A percentile compares a stretch with the other conserved stretches of the same genome.
phyloP scores from a whole-genome alignment of 2,329 filamentous ascomycete genomes.

The Monilinia aucupariae region DNA sequence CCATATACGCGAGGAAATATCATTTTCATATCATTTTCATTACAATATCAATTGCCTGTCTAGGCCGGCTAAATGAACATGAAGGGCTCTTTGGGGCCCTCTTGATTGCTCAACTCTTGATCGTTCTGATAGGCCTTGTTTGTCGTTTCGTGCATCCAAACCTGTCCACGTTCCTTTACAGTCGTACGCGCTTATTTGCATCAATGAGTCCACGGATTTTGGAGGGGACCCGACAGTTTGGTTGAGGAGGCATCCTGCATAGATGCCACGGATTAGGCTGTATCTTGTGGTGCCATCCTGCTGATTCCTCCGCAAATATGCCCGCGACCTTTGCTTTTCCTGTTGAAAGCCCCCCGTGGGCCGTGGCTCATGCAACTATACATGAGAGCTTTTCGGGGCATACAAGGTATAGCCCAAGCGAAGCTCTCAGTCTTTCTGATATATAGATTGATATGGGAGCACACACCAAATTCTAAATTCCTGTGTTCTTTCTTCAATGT shows the following conservation, averaged over 20 bases:
- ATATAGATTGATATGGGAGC: conserved; percentile 3
- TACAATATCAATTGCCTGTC: too few species aligned
- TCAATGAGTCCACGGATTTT: background rate
- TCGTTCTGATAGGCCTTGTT: background rate
- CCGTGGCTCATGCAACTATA: background rate
- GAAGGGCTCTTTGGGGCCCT: background rate
- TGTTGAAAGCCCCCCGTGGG: background rate
- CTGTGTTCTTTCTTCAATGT: background rate
- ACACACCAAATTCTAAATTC: background rate
- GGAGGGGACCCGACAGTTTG: conserved; percentile 6
- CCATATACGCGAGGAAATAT: too few species aligned
- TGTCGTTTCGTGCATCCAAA: background rate
- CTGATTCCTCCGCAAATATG: background rate
- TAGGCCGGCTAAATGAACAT: background rate
- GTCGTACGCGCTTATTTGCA: conserved; percentile 5
- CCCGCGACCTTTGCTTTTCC: background rate
- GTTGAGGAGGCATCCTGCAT: background rate
- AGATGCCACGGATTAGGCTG: background rate
- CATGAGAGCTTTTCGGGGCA: background rate
- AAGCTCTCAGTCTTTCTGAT: background rate
- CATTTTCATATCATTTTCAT: background rate
- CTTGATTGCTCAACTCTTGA: too few species aligned
- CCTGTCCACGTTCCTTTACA: background rate
- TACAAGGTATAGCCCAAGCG: background rate
- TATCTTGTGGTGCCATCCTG: conserved; percentile 3